These are phyloP conservation scores for Lentinula raphanica DNA, from an alignment of 768 basidiomycete species.

Conservation along the genomic window DNA sequence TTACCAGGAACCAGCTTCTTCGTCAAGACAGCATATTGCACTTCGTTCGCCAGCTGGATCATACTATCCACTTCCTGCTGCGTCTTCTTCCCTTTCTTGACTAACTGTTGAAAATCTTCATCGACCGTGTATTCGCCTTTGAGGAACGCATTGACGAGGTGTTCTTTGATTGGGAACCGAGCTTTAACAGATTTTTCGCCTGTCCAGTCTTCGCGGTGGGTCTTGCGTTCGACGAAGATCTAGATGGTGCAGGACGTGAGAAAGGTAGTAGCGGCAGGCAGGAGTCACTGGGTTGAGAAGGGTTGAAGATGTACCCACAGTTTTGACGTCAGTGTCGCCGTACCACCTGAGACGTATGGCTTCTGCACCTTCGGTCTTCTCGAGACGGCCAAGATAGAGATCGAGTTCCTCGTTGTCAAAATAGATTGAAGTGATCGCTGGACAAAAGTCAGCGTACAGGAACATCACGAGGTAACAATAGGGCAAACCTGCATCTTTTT, in stretches of 20 bases:
- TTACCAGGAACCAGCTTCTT: slow-evolving; percentile 78
- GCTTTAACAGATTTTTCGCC: slow-evolving; percentile 99
- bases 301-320: slow-evolving; percentile 40
- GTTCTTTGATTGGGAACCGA: slow-evolving; percentile 92
- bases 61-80: slow-evolving; percentile 88
- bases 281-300: too few relatives aligned
- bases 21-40: slow-evolving; percentile 86
- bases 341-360: slow-evolving; percentile 97
- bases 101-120: slow-evolving; percentile 82
- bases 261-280: not conserved
- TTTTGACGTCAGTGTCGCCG: slow-evolving; percentile 78
- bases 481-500: slow-evolving; percentile 66
- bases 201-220: slow-evolving; percentile 98
- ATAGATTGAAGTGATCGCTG: slow-evolving; percentile 95
- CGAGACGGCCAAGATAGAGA: slow-evolving; percentile 90
- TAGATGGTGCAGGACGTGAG: slow-evolving; percentile 19
- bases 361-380: slow-evolving; percentile 98
- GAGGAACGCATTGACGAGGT: slow-evolving; percentile 87
- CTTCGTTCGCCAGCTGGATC: slow-evolving; percentile 96
- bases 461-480: not conserved
- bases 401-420: slow-evolving; percentile 96
- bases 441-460: not conserved
- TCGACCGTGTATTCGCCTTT: slow-evolving; percentile 91
- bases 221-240: slow-evolving; percentile 88
- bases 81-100: slow-evolving; percentile 87